Conservation (phyloP, 106 monocot genomes). For the Dioscorea zingiberensis region DNA sequence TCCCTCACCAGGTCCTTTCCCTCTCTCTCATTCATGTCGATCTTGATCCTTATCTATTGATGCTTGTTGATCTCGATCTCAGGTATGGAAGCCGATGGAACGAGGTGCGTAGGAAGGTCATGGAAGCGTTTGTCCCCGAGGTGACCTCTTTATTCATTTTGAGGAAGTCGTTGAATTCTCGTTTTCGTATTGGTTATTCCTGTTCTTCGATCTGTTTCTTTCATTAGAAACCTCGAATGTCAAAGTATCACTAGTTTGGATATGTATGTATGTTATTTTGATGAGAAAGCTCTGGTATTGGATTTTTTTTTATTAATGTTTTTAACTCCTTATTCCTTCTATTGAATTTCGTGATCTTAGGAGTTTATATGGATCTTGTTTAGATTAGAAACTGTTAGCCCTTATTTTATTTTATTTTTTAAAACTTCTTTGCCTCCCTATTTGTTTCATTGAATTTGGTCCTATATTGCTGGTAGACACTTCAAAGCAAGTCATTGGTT, state of each 20-base stretch:
- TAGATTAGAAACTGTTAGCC: background rate
- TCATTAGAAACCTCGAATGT: too few species aligned
- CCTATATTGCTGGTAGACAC: too few species aligned
- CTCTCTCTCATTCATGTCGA: background rate
- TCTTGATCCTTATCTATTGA: background rate
- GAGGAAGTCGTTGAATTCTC: background rate
- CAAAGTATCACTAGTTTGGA: too few species aligned
- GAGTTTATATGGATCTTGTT: too few species aligned
- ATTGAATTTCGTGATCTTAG: too few species aligned
- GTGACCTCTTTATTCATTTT: conserved; percentile 11
- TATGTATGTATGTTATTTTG: too few species aligned
- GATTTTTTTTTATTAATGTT: background rate
- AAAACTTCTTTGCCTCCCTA: background rate
- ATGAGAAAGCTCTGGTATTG: too few species aligned
- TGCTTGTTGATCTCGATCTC: conserved; percentile 6
- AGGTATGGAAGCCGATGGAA: conserved; percentile 62
- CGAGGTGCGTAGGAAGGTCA: conserved; percentile 49
- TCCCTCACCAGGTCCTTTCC: conserved; percentile 2
- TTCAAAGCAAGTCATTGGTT: too few species aligned
- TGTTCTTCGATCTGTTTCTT: conserved; percentile 12
- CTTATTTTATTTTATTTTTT: background rate
- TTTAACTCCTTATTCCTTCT: too few species aligned
- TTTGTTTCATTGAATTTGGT: background rate
- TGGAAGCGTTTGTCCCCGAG: conserved; percentile 90
- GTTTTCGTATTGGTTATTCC: background rate